Base-by-base conservation (phyloP, 78 protist species). In the Planoprotostelium fungivorum region DNA sequence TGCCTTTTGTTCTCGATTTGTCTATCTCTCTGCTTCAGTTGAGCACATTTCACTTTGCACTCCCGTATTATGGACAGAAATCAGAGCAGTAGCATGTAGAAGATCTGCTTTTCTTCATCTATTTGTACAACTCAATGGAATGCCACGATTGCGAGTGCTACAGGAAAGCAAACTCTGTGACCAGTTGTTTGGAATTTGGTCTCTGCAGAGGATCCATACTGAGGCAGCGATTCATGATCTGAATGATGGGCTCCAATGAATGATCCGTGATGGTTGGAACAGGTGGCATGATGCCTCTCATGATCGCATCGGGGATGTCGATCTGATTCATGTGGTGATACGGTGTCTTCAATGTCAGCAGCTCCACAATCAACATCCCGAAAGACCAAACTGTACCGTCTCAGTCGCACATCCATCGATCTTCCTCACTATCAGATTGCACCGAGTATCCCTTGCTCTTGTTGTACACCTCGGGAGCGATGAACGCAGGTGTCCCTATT, bases 401-500 rank as follows among this genome's bases (percentile, higher is more conserved):
- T 51, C 5, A 51, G 73, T 51, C 16, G 73, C 16, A 51, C 31
- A 51, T 51, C n/a, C n/a, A n/a, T n/a, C n/a, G n/a, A n/a, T n/a
- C n/a, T n/a, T n/a, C 5, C 73, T 51, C 73, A 51, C 73, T 91
- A 29, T 91, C 94, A 23, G 94, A 90, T 38, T 91, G 88, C 29
- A 91, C 29, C 10, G 91, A 73, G 37, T 87, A 88, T 9, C 94
- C 94, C n/a, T n/a, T n/a, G 29, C 84, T 84, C 29, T 29, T 16
- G 1, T 34, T 63, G 35, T 84, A 88, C 23, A 91, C 94, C 36
- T 91, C 94, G 0, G 94, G 90, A 16, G 94, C 94, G 89, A 91
- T 91, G 35, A 89, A 91, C 36, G 89, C 86, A 0, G 94, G 94
- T 85, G 94, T 88, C 35, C 94, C 94, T 31, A 91, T 91, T 35